Base-by-base conservation (phyloP, 306 rosid species). In the Biancaea sappan region DNA sequence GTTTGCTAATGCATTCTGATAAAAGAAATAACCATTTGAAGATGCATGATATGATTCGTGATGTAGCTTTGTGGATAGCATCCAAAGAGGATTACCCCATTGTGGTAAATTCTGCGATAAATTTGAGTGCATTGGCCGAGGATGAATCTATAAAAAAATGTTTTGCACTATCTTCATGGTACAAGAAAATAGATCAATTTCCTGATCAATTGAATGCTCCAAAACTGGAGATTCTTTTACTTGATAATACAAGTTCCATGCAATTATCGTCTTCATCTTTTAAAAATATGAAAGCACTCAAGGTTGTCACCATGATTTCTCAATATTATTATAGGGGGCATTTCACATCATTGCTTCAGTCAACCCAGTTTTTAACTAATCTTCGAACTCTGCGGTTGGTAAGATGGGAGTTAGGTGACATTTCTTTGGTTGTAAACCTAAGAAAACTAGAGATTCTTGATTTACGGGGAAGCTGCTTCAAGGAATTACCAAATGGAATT, bases 361-460 rank as follows among this genome's bases (percentile, higher is more conserved):
- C 69, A 38, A 24, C 44, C 52, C 31, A 64, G n/a, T 11, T 13
- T 4, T 64, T 64, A 28, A 40, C 69, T n/a, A 64, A 64, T 22
- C 52, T 64, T 64, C 52, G 18, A 2, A 21, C 31, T 43, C 29
- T 64, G 13, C 4, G 32, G 4, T 22, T 64, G 18, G 0, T 6
- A 5, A 0, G 0, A 0, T 64, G 69, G 32, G 19, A 64, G 7
- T 64, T 64, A 21, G 50, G 3, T 40, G 69, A 64, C 10, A 0
- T 64, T 32, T 38, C 69, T 64, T 21, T 18, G 0, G 2, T 64
- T 24, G 4, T 19, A 40, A 38, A 31, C 51, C 4, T 64, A 40
- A 22, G 16, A 1, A 22, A 19, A 22, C 51, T 64, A 11, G 69
- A 64, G 52, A 14, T 6, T 21, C 50, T 64, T 0, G 50, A 43